A percentile compares a stretch with the other conserved stretches of the same genome.
phyloP scores from a whole-genome alignment of 2,329 filamentous ascomycete genomes.

The Phoma sp. region DNA sequence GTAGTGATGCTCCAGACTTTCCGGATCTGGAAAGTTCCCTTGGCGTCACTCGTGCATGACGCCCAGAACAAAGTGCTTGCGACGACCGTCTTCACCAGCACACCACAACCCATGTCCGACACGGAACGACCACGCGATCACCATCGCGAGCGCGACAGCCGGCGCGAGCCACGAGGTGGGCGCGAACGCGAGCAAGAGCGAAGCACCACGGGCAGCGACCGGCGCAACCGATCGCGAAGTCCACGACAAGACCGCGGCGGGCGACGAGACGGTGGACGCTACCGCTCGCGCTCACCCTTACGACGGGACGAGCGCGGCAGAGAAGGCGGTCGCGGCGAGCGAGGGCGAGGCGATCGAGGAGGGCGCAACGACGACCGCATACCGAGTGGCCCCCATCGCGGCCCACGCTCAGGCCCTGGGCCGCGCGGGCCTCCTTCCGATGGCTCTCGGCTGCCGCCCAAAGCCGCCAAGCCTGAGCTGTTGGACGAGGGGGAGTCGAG shows the following conservation, averaged over 20 bases:
- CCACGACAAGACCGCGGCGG: constrained; percentile 41
- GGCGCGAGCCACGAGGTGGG: constrained; percentile 28
- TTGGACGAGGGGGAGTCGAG: constrained; percentile 27
- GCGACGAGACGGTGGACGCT: constrained; percentile 29
- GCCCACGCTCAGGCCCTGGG: constrained; percentile 31
- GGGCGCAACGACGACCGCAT: constrained; percentile 13
- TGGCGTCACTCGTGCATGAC: constrained; percentile 5
- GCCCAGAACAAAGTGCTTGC: not conserved
- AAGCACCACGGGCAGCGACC: constrained; percentile 33
- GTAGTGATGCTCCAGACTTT: no score
- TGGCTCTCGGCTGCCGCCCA: not conserved
- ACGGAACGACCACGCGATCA: constrained; percentile 35
- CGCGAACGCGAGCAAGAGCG: constrained; percentile 23
- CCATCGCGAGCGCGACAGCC: constrained; percentile 33
- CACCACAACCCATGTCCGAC: constrained; percentile 23
- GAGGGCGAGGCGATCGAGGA: constrained; percentile 21
- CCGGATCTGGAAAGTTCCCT: not conserved
- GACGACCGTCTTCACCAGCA: no score
- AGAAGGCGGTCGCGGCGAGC: constrained; percentile 23
- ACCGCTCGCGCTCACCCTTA: constrained; percentile 40
- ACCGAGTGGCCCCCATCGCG: constrained; percentile 37
- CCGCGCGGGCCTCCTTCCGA: constrained; percentile 13
- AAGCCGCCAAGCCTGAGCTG: constrained; percentile 2
- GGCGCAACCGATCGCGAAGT: constrained; percentile 45
- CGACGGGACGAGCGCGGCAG: constrained; percentile 32